Evolutionary conservation across 192 early-diverging fungal species (phyloP).

Genomic region (Backusella morwellensis): DNA sequence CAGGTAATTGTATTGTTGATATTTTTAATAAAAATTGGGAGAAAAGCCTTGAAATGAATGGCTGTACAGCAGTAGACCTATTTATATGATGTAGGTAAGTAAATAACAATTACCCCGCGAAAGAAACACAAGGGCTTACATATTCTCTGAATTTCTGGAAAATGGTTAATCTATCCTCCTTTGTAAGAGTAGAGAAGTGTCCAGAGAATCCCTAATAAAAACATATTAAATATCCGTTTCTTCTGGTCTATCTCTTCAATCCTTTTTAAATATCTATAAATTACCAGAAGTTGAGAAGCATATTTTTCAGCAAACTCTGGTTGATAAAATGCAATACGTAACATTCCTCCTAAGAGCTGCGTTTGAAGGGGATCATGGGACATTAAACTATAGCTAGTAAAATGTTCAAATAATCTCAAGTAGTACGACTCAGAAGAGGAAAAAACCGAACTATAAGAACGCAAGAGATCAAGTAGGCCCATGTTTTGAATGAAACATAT

Average conservation of each 20-base stretch:
- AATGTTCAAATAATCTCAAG: constrained; percentile 2
- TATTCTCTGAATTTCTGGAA: constrained; percentile 1
- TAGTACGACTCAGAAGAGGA: not conserved
- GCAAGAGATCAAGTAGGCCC: not conserved
- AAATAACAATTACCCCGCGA: too few species aligned
- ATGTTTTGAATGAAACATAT: not conserved
- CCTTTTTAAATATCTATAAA: not conserved
- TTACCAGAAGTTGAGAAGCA: constrained; percentile 15
- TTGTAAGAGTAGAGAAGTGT: not conserved
- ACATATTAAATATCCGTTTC: not conserved
- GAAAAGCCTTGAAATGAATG: constrained; percentile 20
- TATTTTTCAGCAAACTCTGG: not conserved
- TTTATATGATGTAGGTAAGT: not conserved
- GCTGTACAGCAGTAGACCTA: constrained; percentile 29
- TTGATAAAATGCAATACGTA: constrained; percentile 10
- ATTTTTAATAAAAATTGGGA: not conserved
- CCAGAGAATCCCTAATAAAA: constrained; percentile 7
- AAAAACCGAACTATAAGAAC: not conserved
- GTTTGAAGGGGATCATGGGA: not conserved
- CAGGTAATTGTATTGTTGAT: not conserved
- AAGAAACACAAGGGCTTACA: not conserved
- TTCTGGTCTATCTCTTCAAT: too few species aligned
- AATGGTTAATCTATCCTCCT: not conserved
- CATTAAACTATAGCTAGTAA: not conserved
- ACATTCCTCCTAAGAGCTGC: not conserved